Percentiles rank a stretch among this genome's conserved stretches.
Conservation (phyloP, 1,139 yeast species). For the Suhomyces maxii region DNA sequence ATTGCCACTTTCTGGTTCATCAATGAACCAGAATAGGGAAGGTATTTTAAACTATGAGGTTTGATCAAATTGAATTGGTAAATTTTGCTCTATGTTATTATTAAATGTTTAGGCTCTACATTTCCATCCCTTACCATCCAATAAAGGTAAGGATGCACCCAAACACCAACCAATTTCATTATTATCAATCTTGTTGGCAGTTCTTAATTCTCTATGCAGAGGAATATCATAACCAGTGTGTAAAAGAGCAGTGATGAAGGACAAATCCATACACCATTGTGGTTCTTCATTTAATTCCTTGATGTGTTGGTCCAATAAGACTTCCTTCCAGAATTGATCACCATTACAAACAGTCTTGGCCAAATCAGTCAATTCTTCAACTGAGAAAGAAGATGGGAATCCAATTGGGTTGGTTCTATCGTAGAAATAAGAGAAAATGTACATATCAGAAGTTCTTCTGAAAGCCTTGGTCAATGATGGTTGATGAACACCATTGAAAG, state of each 20-base stretch:
- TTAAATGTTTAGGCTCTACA: constrained; percentile 43
- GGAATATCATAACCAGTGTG: constrained; percentile 98
- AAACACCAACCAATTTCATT: constrained; percentile 98
- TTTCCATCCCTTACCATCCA: constrained; percentile 71
- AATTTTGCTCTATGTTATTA: too few species aligned
- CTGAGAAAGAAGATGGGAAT: constrained; percentile 85
- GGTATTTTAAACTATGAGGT: too few species aligned
- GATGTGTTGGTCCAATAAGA: constrained; percentile 62
- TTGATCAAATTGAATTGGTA: too few species aligned
- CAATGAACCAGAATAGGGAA: not conserved
- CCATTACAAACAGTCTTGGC: constrained; percentile 88
- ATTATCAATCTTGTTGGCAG: constrained; percentile 84
- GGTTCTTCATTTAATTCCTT: constrained; percentile 73
- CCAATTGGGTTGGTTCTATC: constrained; percentile 94
- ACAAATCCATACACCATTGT: constrained; percentile 89
- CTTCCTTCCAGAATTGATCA: constrained; percentile 66
- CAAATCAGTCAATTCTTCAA: constrained; percentile 79
- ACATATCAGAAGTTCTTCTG: constrained; percentile 70
- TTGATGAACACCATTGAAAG: constrained; percentile 96
- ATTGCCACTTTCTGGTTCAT: not conserved
- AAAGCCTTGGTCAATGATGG: constrained; percentile 83
- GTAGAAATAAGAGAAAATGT: constrained; percentile 88
- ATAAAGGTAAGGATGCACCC: constrained; percentile 91
- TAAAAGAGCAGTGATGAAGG: constrained; percentile 83
- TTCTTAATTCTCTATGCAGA: constrained; percentile 79